A percentile compares a stretch with the other conserved stretches of the same genome.
phyloP scores from a whole-genome alignment of 2,329 filamentous ascomycete species.

The Alternaria consortialis region DNA sequence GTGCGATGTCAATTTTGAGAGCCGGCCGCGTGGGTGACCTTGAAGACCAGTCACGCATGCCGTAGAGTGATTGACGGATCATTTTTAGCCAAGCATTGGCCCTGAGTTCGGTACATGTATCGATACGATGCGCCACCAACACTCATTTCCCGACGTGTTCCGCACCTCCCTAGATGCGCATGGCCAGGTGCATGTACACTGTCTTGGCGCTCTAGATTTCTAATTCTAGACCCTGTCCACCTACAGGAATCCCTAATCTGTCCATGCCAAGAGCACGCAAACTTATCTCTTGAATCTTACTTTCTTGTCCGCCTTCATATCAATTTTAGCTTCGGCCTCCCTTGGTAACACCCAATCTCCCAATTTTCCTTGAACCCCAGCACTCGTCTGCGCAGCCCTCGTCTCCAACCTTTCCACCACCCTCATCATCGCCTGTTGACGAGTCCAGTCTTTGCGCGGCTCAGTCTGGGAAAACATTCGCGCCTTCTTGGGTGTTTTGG shows the following conservation, averaged over 20 bases:
- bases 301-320: too few relatives aligned
- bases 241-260: too few relatives aligned
- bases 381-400: background rate
- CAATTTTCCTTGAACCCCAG: background rate
- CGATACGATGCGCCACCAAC: background rate
- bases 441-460: too few relatives aligned
- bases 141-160: background rate
- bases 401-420: too few relatives aligned
- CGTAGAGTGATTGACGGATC: constrained; percentile 42
- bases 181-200: background rate
- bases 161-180: background rate
- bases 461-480: too few relatives aligned
- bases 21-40: background rate
- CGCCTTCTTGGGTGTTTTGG: too few relatives aligned
- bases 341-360: too few relatives aligned
- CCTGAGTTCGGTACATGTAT: background rate
- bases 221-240: background rate
- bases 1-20: background rate
- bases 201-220: background rate
- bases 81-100: background rate
- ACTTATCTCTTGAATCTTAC: background rate
- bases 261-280: background rate
- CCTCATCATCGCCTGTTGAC: too few relatives aligned
- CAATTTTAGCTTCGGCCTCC: background rate
- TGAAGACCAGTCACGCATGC: too few relatives aligned